Evolutionary conservation across 306 rosid genomes (phyloP).

Genomic region (Trifolium dubium): DNA sequence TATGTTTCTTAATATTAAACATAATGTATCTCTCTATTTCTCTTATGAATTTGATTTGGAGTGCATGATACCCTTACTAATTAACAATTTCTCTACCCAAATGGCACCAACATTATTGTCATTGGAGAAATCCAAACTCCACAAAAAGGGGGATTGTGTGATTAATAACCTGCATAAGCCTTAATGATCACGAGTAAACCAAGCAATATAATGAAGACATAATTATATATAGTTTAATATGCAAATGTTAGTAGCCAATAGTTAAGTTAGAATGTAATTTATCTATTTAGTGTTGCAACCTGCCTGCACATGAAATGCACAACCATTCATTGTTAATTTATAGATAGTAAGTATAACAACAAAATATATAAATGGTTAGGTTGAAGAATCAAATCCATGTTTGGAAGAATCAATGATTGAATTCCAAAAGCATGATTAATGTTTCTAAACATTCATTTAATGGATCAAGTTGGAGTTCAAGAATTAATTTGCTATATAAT

Average conservation of each 20-base stretch:
- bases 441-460: constrained; percentile 26
- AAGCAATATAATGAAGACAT: neutral
- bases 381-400: constrained; percentile 52
- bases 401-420: constrained; percentile 53
- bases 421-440: constrained; percentile 25
- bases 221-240: constrained; percentile 2
- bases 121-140: neutral
- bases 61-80: neutral
- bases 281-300: constrained; percentile 14
- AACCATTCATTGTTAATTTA: neutral
- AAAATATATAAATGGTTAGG: constrained; percentile 23
- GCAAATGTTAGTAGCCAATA: constrained; percentile 11
- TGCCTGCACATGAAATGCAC: constrained; percentile 46
- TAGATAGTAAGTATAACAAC: neutral
- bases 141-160: constrained; percentile 48
- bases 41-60: no score
- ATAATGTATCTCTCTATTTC: no score
- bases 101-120: neutral
- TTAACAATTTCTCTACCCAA: neutral
- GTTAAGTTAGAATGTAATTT: constrained; percentile 9
- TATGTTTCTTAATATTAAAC: no score
- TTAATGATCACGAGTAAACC: constrained; percentile 13
- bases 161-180: constrained; percentile 21
- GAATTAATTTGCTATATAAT: constrained; percentile 36
- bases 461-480: constrained; percentile 50